Evolutionary conservation across 2,329 filamentous ascomycete genomes (phyloP).

Genomic region (Alternaria angustiovoidea): DNA sequence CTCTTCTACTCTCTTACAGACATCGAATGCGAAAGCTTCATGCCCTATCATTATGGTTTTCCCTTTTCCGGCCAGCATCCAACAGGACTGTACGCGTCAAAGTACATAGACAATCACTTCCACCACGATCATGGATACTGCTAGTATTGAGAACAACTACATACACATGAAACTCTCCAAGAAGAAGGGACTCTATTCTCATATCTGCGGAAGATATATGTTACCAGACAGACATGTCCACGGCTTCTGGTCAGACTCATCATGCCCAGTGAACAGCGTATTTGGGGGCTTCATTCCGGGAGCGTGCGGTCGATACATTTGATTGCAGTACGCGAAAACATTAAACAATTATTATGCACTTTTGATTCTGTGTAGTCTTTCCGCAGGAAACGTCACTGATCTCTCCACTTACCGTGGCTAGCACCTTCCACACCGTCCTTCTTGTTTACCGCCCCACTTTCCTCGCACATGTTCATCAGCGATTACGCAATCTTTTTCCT

Average conservation of each 20-base stretch:
- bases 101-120: not conserved
- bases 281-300: not conserved
- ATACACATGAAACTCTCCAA: no score
- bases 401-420: not conserved
- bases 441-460: constrained; percentile 8
- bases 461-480: not conserved
- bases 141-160: not conserved
- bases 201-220: not conserved
- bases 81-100: not conserved
- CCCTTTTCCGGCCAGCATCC: not conserved
- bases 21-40: not conserved
- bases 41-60: not conserved
- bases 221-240: not conserved
- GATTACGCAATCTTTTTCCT: not conserved
- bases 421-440: constrained; percentile 1
- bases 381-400: not conserved
- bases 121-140: not conserved
- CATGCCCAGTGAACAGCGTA: not conserved
- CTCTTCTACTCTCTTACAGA: not conserved
- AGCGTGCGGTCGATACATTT: not conserved
- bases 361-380: not conserved
- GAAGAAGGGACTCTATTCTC: not conserved
- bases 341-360: not conserved
- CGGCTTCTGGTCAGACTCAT: not conserved
- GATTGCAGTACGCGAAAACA: not conserved